Percentiles rank a stretch among this genome's conserved stretches.
Evolutionary conservation across 1,139 yeast species (phyloP).

Genomic region (Candida anutae): DNA sequence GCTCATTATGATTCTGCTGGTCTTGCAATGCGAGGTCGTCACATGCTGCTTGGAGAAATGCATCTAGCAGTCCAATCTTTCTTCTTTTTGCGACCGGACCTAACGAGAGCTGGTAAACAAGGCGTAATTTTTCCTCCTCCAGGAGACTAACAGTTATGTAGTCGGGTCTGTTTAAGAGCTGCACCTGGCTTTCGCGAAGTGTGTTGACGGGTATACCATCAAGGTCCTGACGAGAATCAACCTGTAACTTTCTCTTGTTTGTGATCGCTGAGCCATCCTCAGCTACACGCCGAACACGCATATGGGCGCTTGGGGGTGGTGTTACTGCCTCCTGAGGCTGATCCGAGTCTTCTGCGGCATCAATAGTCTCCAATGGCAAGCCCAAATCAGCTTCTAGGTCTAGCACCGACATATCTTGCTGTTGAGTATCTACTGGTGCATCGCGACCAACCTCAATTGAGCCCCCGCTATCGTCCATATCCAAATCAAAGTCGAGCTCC

Average conservation of each 20-base stretch:
- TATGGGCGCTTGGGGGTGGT: slow-evolving; percentile 10
- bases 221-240: slow-evolving; percentile 27
- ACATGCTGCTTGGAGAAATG: slow-evolving; percentile 22
- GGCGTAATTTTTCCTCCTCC: slow-evolving; percentile 26
- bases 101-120: slow-evolving; percentile 28
- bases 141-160: slow-evolving; percentile 20
- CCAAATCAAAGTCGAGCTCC: slow-evolving; percentile 42
- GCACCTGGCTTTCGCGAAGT: slow-evolving; percentile 24
- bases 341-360: slow-evolving; percentile 9
- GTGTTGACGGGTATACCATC: slow-evolving; percentile 31
- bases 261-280: slow-evolving; percentile 35
- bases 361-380: slow-evolving; percentile 24
- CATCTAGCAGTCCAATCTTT: slow-evolving; percentile 14
- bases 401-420: neutral
- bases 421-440: slow-evolving; percentile 2
- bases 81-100: slow-evolving; percentile 18
- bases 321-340: slow-evolving; percentile 8
- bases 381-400: slow-evolving; percentile 8
- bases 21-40: slow-evolving; percentile 22
- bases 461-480: slow-evolving; percentile 36
- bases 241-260: slow-evolving; percentile 29
- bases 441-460: slow-evolving; percentile 21
- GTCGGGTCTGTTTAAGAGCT: slow-evolving; percentile 10
- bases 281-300: slow-evolving; percentile 15
- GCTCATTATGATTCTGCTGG: slow-evolving; percentile 14